Evolutionary conservation across 2,329 filamentous ascomycete species (phyloP).

Genomic region (Neopestalotiopsis rosae): DNA sequence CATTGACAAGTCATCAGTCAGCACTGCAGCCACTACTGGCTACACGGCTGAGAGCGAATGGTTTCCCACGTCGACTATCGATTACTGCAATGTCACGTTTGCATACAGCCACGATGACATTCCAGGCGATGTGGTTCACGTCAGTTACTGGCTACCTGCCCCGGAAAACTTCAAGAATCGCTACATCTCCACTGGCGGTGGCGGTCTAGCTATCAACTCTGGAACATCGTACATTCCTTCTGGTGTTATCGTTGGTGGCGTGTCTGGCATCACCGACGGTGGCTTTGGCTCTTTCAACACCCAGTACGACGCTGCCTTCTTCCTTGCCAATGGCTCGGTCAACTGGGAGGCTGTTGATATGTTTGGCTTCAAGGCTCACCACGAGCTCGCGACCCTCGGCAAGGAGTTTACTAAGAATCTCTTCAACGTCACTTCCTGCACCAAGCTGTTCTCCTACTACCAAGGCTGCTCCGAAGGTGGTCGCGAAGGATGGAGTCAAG

Average conservation of each 20-base stretch:
- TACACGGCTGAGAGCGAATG: conserved; percentile 33
- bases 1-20: conserved; percentile 33
- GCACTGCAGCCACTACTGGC: conserved; percentile 37
- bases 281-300: conserved; percentile 54
- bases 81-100: conserved; percentile 53
- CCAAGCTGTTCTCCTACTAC: conserved; percentile 52
- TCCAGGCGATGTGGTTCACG: conserved; percentile 37
- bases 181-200: conserved; percentile 52
- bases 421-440: conserved; percentile 37
- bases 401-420: conserved; percentile 48
- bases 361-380: conserved; percentile 44
- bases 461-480: conserved; percentile 61
- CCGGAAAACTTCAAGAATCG: conserved; percentile 49
- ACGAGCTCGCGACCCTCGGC: conserved; percentile 44
- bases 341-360: conserved; percentile 42
- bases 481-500: conserved; percentile 52
- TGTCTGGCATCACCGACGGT: conserved; percentile 53
- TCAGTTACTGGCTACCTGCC: conserved; percentile 48
- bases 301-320: conserved; percentile 41
- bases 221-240: conserved; percentile 36
- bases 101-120: conserved; percentile 48
- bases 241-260: conserved; percentile 48
- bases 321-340: conserved; percentile 44
- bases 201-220: conserved; percentile 50
- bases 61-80: conserved; percentile 27